Evolutionary conservation across 2,329 filamentous ascomycete genomes (phyloP), one percentile per base, ranked within the genome.

Genomic region (Arthroderma sp.): DNA sequence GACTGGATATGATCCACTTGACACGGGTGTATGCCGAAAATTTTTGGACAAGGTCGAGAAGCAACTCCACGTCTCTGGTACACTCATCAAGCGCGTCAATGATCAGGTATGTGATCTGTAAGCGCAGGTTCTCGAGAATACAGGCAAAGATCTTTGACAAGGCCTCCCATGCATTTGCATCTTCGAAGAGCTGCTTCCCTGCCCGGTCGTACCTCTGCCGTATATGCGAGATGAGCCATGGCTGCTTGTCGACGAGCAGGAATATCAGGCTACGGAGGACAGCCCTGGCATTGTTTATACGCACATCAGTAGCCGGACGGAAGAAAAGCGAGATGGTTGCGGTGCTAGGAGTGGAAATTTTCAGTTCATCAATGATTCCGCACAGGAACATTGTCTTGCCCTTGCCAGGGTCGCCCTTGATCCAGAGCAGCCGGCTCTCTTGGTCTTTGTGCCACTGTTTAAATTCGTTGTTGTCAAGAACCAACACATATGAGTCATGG

Each of bases 61-160:
- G 62, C 34, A 57, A 38, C 0, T 38, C 4, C 15, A 52, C 47
- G 31, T 52, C 59, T 6, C 32, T 37, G 9, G 40, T 47, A 48
- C 66, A 71, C 51, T 73, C 68, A 45, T 74, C 68, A 1, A 73
- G 63, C 1, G 67, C 69, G 52, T 73, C 68, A 37, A 74, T 53
- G 8, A 72, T 47, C 4, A 74, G 42, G 47, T 59, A 58, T 0
- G 54, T 57, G 0, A 7, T 48, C 1, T 52, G 9, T 2, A 65
- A 43, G 4, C 8, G 52, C 2, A 49, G 44, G 37, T 71, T 64
- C 8, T 57, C 10, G 1, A 74, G 46, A 7, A 74, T 67, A 4
- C 51, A 48, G 0, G 10, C 47, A 0, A 74, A 59, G 4, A 72
- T 64, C 1, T 59, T 45, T 0, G 51, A 58, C 5, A 74, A 41